Evolutionary conservation across 2,329 filamentous ascomycete genomes (phyloP).

Genomic region (Cladorrhinum sp.): DNA sequence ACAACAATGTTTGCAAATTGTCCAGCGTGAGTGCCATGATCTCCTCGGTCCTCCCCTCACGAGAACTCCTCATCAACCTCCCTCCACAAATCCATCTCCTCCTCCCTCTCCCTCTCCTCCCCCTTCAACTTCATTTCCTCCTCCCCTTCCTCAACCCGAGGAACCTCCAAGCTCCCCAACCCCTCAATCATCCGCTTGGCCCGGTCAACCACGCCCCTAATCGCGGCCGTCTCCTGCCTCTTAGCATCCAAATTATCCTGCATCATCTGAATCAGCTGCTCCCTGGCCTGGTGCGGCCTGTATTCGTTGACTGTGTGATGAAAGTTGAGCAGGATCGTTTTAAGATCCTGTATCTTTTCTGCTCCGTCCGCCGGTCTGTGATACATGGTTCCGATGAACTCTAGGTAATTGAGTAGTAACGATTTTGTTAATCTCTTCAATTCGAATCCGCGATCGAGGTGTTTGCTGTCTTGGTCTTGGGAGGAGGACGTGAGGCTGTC

Average conservation of each 20-base stretch:
- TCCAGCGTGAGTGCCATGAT: too few species aligned
- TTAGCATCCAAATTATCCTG: conserved; percentile 75
- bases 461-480: conserved; percentile 47
- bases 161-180: conserved; percentile 52
- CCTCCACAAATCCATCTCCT: neutral
- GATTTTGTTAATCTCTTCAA: conserved; percentile 80
- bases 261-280: conserved; percentile 84
- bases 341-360: conserved; percentile 73
- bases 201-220: conserved; percentile 65
- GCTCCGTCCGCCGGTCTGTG: conserved; percentile 62
- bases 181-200: conserved; percentile 71
- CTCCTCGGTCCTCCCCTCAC: neutral
- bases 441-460: conserved; percentile 62
- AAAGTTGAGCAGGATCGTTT: conserved; percentile 83
- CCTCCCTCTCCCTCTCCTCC: neutral
- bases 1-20: too few species aligned
- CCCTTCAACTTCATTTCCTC: neutral
- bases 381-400: conserved; percentile 70
- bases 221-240: conserved; percentile 67
- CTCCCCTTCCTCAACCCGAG: conserved; percentile 21
- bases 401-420: conserved; percentile 82
- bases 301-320: conserved; percentile 94
- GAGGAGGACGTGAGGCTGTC: conserved; percentile 30
- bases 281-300: conserved; percentile 85
- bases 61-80: neutral